Evolutionary conservation across 78 protist species (phyloP), one percentile per base, ranked within the genome.

Genomic region (Polysphondylium violaceum): DNA sequence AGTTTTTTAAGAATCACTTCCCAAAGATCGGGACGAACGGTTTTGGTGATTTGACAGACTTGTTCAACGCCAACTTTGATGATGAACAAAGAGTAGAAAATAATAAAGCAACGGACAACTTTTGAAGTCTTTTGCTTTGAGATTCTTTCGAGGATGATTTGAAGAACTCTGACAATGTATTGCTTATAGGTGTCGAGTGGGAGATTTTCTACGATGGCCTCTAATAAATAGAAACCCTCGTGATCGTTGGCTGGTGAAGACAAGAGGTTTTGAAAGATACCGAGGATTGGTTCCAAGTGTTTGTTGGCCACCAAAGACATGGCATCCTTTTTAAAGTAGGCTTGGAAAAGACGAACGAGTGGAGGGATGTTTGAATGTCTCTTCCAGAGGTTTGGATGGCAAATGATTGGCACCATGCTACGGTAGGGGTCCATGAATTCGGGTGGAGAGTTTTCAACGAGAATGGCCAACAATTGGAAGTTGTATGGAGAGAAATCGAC

Each of bases 401-500:
- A 53, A n/a, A 92, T 7, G 23, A 53, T 36, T 33, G 79, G 73
- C 2, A 92, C 23, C 4, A 74, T 17, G 4, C 21, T 33, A 53
- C 58, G 29, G 51, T 64, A 92, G 19, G 64, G 25, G 7, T 38
- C 36, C 9, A 81, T 8, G 33, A 31, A 23, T 23, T 81, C 86
- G 5, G 61, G 51, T 40, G 25, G 21, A 44, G 76, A 56, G 38
- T 53, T 74, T 56, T 93, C 96, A 38, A 93, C 87, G 61, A 77
- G 56, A n/a, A 87, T 69, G 3, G 96, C 12, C 38, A 93, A 40
- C 11, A 93, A 38, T 60, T 93, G 96, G 93, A 87, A 93, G 69
- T 60, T 55, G 71, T 93, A 93, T 53, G 96, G 93, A 33, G 93
- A 31, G 41, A 87, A 93, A 41, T 87, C 96, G 19, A 44, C 72